Percentiles rank a stretch among this genome's conserved stretches.
Evolutionary conservation across 495 filamentous ascomycete genomes (phyloP).

Genomic region (Hyaloscypha finlandica): DNA sequence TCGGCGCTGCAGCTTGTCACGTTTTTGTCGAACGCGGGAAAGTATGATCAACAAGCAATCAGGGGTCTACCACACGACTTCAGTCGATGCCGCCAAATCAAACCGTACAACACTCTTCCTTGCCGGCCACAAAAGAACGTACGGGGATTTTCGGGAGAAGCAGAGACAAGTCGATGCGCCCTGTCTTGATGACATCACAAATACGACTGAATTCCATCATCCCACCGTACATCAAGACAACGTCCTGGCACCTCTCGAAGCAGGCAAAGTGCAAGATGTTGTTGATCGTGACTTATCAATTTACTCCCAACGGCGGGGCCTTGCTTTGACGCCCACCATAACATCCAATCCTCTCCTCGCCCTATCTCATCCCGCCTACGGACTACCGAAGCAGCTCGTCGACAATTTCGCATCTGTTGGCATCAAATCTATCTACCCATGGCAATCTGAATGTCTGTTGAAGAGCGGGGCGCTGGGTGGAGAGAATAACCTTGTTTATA

Average conservation of each 20-base stretch:
- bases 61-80: conserved; percentile 43
- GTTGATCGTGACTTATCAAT: conserved; percentile 36
- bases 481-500: conserved; percentile 74
- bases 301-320: conserved; percentile 47
- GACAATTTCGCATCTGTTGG: conserved; percentile 65
- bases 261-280: conserved; percentile 19
- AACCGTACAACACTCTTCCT: conserved; percentile 41
- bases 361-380: conserved; percentile 65
- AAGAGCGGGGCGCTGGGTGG: conserved; percentile 67
- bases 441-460: conserved; percentile 80
- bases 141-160: conserved; percentile 24
- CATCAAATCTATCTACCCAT: conserved; percentile 72
- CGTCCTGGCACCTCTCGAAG: conserved; percentile 17
- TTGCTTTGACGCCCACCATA: conserved; percentile 50
- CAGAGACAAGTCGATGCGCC: neutral
- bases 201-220: conserved; percentile 16
- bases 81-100: conserved; percentile 46
- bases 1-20: too few species aligned
- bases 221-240: conserved; percentile 13
- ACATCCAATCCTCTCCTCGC: conserved; percentile 61
- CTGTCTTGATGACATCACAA: conserved; percentile 13
- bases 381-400: conserved; percentile 59
- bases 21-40: neutral
- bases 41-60: conserved; percentile 19
- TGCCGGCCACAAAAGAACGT: conserved; percentile 46